Conservation (phyloP, 768 basidiomycete genomes). For the Pleurotus eryngii region DNA sequence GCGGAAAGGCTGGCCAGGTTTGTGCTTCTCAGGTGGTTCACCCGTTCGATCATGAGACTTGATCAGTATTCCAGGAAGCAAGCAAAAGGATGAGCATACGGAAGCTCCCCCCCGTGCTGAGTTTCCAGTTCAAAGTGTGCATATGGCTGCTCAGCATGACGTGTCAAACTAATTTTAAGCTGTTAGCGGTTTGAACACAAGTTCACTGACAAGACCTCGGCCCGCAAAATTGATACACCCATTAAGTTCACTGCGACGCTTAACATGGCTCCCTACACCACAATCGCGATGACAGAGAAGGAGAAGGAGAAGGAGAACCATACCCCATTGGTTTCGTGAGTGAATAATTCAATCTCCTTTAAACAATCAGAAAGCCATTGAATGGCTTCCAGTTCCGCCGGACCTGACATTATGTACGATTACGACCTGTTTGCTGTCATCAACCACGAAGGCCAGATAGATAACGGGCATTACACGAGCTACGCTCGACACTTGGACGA, state of each 20-base stretch:
- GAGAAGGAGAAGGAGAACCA: conserved; percentile 44
- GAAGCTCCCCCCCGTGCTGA: conserved; percentile 84
- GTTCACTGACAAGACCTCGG: conserved; percentile 62
- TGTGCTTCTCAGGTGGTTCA: conserved; percentile 17
- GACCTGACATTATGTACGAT: conserved; percentile 71
- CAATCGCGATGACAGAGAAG: conserved; percentile 49
- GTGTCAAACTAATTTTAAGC: neutral
- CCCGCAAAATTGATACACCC: conserved; percentile 81
- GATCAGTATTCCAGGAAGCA: conserved; percentile 49
- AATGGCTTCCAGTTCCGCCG: conserved; percentile 34
- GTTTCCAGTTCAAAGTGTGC: conserved; percentile 90
- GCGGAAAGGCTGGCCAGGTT: conserved; percentile 66
- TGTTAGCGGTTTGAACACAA: conserved; percentile 89
- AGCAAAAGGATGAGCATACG: conserved; percentile 84
- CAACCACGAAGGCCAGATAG: conserved; percentile 91
- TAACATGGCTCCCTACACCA: conserved; percentile 88
- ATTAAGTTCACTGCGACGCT: conserved; percentile 81
- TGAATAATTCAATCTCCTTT: neutral
- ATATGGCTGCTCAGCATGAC: neutral
- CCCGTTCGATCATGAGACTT: conserved; percentile 4
- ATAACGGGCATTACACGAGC: conserved; percentile 94
- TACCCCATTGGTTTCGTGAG: conserved; percentile 1
- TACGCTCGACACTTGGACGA: conserved; percentile 84
- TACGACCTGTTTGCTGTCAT: conserved; percentile 94
- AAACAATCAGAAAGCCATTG: neutral